Base-by-base conservation (phyloP, 2,329 filamentous ascomycete genomes). In the Epicoccum sorghinum region DNA sequence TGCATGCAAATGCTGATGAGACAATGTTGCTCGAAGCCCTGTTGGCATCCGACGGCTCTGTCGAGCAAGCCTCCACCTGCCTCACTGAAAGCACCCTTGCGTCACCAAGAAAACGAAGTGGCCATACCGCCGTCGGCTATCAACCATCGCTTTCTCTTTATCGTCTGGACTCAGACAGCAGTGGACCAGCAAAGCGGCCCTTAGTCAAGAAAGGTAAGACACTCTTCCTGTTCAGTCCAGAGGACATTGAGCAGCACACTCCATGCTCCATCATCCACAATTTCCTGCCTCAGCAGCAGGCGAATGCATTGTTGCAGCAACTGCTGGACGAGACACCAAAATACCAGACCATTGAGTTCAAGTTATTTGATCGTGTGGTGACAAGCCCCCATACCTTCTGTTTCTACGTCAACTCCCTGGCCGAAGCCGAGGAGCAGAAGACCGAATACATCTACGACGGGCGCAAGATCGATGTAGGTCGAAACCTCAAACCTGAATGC, bases 181-280 rank as follows among this genome's bases (percentile, higher is more conserved):
- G 55, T 3, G 55, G 45, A 0, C 23, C 44, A 1, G 40, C 44
- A 3, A 71, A 73, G 55, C 78, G 79, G 60, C 59, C 82, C 0
- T 75, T 90, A 55, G 87, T 89, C 0, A 89, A 85, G 66, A 96
- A 89, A 69, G 93, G 93, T 10, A 85, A 86, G 63, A 97, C 93
- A 0, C 76, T 98, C 2, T 89, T 93, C 69, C 80, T 98, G 0
- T 98, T 89, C 73, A 86, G 90, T 37, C 90, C 93, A 0, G 80
- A 86, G 35, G 92, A 96, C 64, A 85, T 98, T 40, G 89, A 90
- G 43, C 82, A 84, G 23, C 84, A 96, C 68, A 96, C 93, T 0
- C 92, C 95, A 1, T 97, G 93, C 75, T 93, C 90, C 9, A 89
- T 98, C 61, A 86, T 97, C 50, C 92, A 96, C 75, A 95, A 96